A percentile compares a stretch with the other conserved stretches of the same genome.
phyloP scores from a whole-genome alignment of 2,329 filamentous ascomycete species.

The Cladosporium sp. region DNA sequence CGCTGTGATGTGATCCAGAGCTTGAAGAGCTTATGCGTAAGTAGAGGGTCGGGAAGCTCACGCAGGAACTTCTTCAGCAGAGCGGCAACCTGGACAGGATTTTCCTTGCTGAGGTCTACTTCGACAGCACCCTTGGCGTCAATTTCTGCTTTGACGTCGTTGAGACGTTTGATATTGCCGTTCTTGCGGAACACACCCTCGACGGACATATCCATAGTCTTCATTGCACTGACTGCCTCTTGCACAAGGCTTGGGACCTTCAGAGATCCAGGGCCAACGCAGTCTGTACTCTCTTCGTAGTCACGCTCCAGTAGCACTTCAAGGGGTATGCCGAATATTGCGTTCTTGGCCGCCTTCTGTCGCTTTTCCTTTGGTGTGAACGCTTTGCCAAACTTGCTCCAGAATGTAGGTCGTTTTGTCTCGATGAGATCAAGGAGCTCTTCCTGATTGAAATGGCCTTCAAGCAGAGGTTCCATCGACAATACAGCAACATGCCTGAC shows the following conservation, averaged over 20 bases:
- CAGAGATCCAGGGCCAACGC: conserved; percentile 84
- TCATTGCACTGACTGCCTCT: conserved; percentile 88
- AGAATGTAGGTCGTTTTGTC: conserved; percentile 88
- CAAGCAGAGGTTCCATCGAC: conserved; percentile 88
- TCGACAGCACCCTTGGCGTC: conserved; percentile 81
- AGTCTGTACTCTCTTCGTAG: conserved; percentile 95
- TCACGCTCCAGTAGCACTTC: conserved; percentile 89
- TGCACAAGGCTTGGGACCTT: conserved; percentile 93
- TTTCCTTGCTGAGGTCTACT: conserved; percentile 81
- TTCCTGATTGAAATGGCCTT: conserved; percentile 86
- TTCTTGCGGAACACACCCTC: conserved; percentile 99
- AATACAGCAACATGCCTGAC: conserved; percentile 91
- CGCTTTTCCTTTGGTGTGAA: conserved; percentile 64
- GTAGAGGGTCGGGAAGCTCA: conserved; percentile 86
- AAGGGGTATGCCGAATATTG: conserved; percentile 83
- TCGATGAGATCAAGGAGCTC: conserved; percentile 91
- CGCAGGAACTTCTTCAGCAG: conserved; percentile 92
- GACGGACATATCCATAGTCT: conserved; percentile 97
- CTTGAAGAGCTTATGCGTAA: conserved; percentile 91
- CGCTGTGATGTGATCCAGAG: conserved; percentile 87
- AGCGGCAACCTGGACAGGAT: conserved; percentile 88
- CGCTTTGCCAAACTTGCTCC: conserved; percentile 96
- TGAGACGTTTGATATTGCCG: conserved; percentile 91
- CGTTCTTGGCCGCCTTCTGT: conserved; percentile 81
- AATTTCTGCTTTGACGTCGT: conserved; percentile 79